Percentiles rank a stretch among this genome's conserved stretches.
Evolutionary conservation across 2,329 filamentous ascomycete species (phyloP).

Genomic region (Dactylonectria macrodidyma): DNA sequence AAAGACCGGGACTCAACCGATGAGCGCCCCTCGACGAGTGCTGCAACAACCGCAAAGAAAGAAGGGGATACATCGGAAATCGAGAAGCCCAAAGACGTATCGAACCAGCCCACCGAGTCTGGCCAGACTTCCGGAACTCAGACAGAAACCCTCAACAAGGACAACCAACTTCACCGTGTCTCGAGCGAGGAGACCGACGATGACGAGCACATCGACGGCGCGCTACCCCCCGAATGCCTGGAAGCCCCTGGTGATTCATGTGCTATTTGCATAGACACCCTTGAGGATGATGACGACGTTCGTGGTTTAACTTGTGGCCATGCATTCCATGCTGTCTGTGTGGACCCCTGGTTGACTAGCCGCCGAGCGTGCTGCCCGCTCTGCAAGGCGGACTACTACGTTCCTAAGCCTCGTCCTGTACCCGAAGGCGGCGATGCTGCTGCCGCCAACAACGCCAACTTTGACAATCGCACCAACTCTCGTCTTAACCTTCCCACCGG

Average conservation of each 20-base stretch:
- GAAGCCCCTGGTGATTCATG: slow-evolving; percentile 91
- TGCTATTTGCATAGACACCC: slow-evolving; percentile 93
- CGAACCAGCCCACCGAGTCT: slow-evolving; percentile 33
- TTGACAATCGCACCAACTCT: slow-evolving; percentile 57
- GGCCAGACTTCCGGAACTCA: slow-evolving; percentile 46
- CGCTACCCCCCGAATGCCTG: slow-evolving; percentile 85
- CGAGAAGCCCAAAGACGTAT: slow-evolving; percentile 41
- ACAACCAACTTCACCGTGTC: slow-evolving; percentile 55
- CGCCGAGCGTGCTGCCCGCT: slow-evolving; percentile 95
- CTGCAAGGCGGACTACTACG: slow-evolving; percentile 98
- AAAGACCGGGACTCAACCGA: slow-evolving; percentile 64
- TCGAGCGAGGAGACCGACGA: slow-evolving; percentile 71
- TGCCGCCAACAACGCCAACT: slow-evolving; percentile 44
- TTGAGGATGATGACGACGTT: slow-evolving; percentile 96
- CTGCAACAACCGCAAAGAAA: slow-evolving; percentile 30
- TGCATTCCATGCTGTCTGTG: slow-evolving; percentile 94
- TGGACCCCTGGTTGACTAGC: slow-evolving; percentile 97
- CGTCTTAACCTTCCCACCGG: slow-evolving; percentile 65
- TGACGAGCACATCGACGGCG: slow-evolving; percentile 86
- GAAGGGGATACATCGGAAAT: slow-evolving; percentile 42
- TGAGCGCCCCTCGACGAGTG: slow-evolving; percentile 53
- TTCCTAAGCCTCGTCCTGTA: slow-evolving; percentile 85
- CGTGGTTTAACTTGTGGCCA: slow-evolving; percentile 97
- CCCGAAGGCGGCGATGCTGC: slow-evolving; percentile 58
- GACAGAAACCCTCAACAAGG: slow-evolving; percentile 40